A percentile compares a stretch with the other conserved stretches of the same genome.
Conservation (phyloP, 1,139 yeast genomes). For the Pichia kudriavzevii region DNA sequence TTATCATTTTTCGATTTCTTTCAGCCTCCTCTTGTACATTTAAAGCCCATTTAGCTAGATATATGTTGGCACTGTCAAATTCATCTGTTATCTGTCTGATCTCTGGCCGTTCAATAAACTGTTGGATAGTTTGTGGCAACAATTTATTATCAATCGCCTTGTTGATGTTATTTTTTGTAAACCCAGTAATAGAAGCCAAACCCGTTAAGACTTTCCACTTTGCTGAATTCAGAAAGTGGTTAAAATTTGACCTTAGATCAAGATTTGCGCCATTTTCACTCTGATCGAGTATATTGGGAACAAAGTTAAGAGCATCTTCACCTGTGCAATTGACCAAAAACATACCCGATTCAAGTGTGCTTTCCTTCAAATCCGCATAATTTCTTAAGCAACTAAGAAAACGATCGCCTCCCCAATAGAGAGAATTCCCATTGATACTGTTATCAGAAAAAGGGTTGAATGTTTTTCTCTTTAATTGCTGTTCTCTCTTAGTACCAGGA, state of each 20-base stretch:
- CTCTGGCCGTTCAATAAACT: constrained; percentile 67
- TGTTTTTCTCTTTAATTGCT: constrained; percentile 48
- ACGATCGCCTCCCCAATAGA: constrained; percentile 91
- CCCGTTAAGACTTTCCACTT: constrained; percentile 84
- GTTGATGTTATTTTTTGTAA: constrained; percentile 53
- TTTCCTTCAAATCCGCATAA: constrained; percentile 55
- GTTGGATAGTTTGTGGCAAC: constrained; percentile 52
- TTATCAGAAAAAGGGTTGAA: constrained; percentile 71
- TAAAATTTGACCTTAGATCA: constrained; percentile 25
- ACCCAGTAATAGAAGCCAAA: constrained; percentile 73
- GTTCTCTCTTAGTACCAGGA: constrained; percentile 60
- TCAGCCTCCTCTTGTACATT: constrained; percentile 93
- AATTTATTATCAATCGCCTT: constrained; percentile 50
- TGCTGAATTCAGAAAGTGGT: constrained; percentile 52
- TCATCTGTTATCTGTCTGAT: constrained; percentile 78
- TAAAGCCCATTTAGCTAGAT: constrained; percentile 94
- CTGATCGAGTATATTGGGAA: constrained; percentile 42
- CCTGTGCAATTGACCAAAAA: constrained; percentile 73
- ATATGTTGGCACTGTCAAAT: constrained; percentile 85
- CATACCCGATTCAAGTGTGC: constrained; percentile 66
- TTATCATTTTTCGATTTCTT: constrained; percentile 51
- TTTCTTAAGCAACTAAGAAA: constrained; percentile 49
- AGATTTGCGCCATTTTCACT: constrained; percentile 11
- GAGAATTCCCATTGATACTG: constrained; percentile 30
- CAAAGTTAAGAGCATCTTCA: constrained; percentile 70